phyloP scores from a whole-genome alignment of 2,329 filamentous ascomycete genomes.

The Aureobasidium mangrovei region DNA sequence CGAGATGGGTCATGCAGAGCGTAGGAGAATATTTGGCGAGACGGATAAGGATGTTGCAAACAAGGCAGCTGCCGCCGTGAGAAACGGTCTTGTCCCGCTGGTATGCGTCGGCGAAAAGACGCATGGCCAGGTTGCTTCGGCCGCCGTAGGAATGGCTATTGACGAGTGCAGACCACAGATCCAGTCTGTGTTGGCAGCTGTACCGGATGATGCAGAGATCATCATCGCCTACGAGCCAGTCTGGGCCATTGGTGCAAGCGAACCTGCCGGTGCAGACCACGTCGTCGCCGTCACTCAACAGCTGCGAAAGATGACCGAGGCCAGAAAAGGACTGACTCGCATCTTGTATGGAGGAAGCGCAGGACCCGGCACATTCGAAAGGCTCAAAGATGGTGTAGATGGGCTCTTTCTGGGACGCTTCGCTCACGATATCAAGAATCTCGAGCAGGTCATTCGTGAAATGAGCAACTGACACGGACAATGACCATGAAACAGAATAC shows the following conservation, averaged over 20 bases:
- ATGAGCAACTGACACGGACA: constrained; percentile 40
- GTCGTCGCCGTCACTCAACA: constrained; percentile 61
- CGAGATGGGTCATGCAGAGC: constrained; percentile 74
- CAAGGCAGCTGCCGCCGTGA: constrained; percentile 60
- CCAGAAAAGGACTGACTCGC: constrained; percentile 50
- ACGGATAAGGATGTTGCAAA: constrained; percentile 58
- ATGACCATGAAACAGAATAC: background rate
- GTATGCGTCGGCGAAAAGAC: constrained; percentile 71
- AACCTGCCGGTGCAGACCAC: constrained; percentile 64
- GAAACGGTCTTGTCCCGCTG: constrained; percentile 65
- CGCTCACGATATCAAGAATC: constrained; percentile 64
- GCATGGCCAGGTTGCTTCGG: constrained; percentile 35
- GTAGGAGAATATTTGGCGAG: constrained; percentile 63
- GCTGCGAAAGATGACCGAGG: constrained; percentile 48
- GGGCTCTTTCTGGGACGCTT: constrained; percentile 76
- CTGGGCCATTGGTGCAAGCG: constrained; percentile 72
- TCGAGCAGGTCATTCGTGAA: constrained; percentile 64
- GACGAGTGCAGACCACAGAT: constrained; percentile 60
- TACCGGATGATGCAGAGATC: constrained; percentile 57
- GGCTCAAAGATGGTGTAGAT: constrained; percentile 61
- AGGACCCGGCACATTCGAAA: constrained; percentile 65
- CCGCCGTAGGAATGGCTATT: constrained; percentile 51
- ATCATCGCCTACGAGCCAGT: constrained; percentile 81
- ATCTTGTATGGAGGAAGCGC: constrained; percentile 79
- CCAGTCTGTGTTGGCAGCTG: constrained; percentile 49